Base-by-base conservation (phyloP, 768 basidiomycete genomes). In the Phaeolepiota aurea region DNA sequence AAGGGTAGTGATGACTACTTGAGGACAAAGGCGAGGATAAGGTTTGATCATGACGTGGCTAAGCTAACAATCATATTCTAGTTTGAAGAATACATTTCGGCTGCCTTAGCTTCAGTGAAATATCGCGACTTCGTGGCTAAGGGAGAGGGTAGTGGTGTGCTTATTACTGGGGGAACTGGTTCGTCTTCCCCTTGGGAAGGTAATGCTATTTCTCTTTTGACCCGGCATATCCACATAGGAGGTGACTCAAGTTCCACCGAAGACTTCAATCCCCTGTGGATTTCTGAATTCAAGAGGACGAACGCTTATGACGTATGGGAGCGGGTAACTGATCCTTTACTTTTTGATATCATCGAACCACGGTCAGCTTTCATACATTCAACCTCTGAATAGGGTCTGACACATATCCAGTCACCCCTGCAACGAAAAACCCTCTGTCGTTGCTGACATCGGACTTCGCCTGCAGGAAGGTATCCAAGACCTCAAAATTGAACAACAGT, bases 391-490 rank as follows among this genome's bases (percentile, higher is more conserved):
- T n/a, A 18, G 14, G 31, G 11, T 39, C 12, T 25, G 31, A n/a
- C n/a, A n/a, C n/a, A n/a, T n/a, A n/a, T n/a, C n/a, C 46, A 92
- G 92, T 37, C 94, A 98, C 60, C 94, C 94, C 28, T 96, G 93
- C 58, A 87, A 82, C 44, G 88, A 89, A 49, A 89, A 87, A 54
- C 85, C 87, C 0, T 86, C 87, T 11, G 79, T 88, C 1, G 85
- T 97, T 3, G 73, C 90, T 3, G 96, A 99, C 52, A 82, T 99
- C 23, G 87, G 93, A 5, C 70, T 98, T 3, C 82, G 93, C 7
- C 74, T 99, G 18, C 79, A 85, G 43, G 93, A 98, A 63, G 92
- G 93, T 2, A 77, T 98, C 13, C 91, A 96, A 55, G 94, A 97
- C 20, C 73, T 99, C 38, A 89, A 87, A 56, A 61, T 97, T 3